These are phyloP conservation scores for Chaetomium tenue DNA, from an alignment of 495 filamentous ascomycete genomes.

Conservation along the genomic window DNA sequence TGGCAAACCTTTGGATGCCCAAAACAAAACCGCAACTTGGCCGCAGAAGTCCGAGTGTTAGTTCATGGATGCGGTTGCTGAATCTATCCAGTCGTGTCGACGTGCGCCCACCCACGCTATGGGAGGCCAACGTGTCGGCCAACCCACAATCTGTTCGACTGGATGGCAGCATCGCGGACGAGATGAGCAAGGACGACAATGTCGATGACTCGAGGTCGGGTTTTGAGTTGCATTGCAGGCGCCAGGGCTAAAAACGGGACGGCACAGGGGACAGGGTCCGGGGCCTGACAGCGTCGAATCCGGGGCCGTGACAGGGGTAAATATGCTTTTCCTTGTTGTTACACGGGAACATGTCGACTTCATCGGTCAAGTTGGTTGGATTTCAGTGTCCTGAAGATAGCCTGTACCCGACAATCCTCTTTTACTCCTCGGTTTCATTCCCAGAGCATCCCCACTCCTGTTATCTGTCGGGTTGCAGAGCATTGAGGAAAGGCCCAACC, in stretches of 20 bases:
- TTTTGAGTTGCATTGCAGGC: slow-evolving; percentile 20
- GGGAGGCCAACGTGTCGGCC: slow-evolving; percentile 14
- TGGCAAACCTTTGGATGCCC: background rate
- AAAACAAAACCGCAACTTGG: no score
- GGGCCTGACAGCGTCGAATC: background rate
- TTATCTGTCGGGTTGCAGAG: no score
- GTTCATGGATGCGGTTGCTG: background rate
- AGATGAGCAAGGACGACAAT: slow-evolving; percentile 11
- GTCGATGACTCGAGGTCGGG: slow-evolving; percentile 21
- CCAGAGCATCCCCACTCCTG: no score
- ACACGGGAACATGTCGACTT: no score
- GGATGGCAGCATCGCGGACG: background rate
- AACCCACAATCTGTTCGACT: slow-evolving; percentile 14
- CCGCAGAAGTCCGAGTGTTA: no score
- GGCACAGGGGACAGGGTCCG: slow-evolving; percentile 19
- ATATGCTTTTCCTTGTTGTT: background rate
- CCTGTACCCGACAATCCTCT: no score
- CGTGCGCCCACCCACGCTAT: background rate
- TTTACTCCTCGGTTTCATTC: no score
- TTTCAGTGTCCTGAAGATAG: background rate
- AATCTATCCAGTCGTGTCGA: background rate
- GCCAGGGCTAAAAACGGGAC: slow-evolving; percentile 1
- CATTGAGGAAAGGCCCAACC: no score
- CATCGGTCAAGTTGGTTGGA: background rate
- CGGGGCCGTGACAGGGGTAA: background rate